These are phyloP conservation scores for Stygiomarasmius scandens DNA, from an alignment of 1,284 basidiomycete genomes.

Conservation along the genomic window DNA sequence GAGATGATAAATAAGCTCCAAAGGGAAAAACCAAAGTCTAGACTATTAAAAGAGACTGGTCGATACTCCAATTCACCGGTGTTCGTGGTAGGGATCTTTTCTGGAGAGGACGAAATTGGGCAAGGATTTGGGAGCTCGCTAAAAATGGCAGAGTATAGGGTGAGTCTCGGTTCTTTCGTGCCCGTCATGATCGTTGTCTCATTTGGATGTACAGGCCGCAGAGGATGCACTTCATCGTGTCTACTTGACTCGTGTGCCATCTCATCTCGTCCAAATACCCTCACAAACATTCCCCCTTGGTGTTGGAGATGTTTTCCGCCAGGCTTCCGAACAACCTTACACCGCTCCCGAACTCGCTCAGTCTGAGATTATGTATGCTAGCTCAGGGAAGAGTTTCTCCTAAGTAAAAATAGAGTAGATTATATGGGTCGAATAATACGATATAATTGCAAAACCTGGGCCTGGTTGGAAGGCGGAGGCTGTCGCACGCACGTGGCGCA, in stretches of 20 bases:
- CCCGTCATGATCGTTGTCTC: background rate
- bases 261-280: conserved; percentile 66
- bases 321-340: conserved; percentile 45
- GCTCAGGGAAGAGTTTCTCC: conserved; percentile 51
- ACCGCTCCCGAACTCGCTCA: conserved; percentile 56
- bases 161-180: conserved; percentile 37
- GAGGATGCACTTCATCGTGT: conserved; percentile 83
- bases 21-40: conserved; percentile 73
- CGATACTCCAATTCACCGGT: conserved; percentile 87
- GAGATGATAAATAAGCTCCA: conserved; percentile 80
- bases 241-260: conserved; percentile 77
- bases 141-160: conserved; percentile 94
- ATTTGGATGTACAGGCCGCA: conserved; percentile 59
- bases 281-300: conserved; percentile 65
- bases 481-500: no score
- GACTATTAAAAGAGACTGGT: conserved; percentile 91
- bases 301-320: conserved; percentile 50
- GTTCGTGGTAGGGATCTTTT: conserved; percentile 92
- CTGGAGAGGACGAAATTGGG: conserved; percentile 87
- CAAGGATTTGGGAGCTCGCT: conserved; percentile 94
- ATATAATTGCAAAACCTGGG: no score
- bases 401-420: background rate
- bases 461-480: no score
- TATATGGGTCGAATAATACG: background rate
- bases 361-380: conserved; percentile 69